These are phyloP conservation scores for Pleoardoris graminearum DNA, from an alignment of 2,329 filamentous ascomycete species.

Conservation along the genomic window DNA sequence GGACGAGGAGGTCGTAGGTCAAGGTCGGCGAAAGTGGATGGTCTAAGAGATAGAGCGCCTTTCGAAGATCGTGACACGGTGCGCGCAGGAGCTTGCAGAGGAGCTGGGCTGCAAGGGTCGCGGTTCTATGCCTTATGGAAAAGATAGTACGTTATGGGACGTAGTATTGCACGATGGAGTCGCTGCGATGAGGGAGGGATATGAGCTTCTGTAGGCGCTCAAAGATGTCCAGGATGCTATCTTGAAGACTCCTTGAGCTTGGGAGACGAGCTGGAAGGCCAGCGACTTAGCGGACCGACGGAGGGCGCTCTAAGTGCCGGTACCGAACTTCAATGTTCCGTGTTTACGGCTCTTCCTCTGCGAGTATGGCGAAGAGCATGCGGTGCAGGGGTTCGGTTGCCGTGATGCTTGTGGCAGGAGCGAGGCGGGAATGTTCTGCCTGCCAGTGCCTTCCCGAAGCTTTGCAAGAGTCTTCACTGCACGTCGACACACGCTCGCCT, in stretches of 20 bases:
- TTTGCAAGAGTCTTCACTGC: neutral
- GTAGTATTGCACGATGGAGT: too few relatives aligned
- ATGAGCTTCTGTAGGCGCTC: too few relatives aligned
- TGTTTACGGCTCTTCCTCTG: neutral
- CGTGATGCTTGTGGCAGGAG: neutral
- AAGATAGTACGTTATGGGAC: neutral
- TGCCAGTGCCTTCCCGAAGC: slow-evolving; percentile 5
- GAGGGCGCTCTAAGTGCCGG: neutral
- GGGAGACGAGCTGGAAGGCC: neutral
- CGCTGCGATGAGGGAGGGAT: too few relatives aligned
- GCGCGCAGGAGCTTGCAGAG: too few relatives aligned
- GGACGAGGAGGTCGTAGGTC: too few relatives aligned
- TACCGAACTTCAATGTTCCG: neutral
- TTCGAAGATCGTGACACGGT: too few relatives aligned
- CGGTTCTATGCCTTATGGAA: too few relatives aligned
- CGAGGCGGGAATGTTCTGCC: neutral
- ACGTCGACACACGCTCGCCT: neutral
- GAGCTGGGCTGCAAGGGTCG: too few relatives aligned
- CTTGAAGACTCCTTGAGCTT: neutral
- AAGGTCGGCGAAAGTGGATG: too few relatives aligned
- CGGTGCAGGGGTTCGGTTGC: neutral
- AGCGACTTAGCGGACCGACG: neutral
- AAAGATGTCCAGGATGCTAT: too few relatives aligned
- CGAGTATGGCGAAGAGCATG: too few relatives aligned
- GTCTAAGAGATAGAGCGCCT: too few relatives aligned